phyloP scores from a whole-genome alignment of 805 yeast species.

The Candida chilensis region DNA sequence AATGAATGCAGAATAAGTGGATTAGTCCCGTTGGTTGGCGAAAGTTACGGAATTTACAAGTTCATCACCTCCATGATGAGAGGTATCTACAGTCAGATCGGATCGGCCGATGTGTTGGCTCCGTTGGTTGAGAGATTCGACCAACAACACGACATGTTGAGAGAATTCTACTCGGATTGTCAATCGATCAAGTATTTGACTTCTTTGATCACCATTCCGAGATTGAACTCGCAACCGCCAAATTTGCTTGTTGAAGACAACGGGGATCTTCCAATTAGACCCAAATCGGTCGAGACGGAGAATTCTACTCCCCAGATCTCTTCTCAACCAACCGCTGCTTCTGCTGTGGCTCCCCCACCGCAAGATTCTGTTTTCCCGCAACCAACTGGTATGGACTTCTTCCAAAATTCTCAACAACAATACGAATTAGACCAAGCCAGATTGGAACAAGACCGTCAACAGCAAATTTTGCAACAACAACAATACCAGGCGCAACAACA shows the following conservation, averaged over 20 bases:
- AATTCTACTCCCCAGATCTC: conserved; percentile 30
- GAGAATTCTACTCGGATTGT: conserved; percentile 86
- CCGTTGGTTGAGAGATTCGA: conserved; percentile 67
- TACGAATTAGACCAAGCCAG: conserved; percentile 51
- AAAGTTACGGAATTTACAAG: conserved; percentile 87
- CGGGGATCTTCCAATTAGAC: conserved; percentile 12
- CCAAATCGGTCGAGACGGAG: conserved; percentile 6
- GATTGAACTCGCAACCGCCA: conserved; percentile 52
- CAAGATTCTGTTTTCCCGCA: conserved; percentile 31
- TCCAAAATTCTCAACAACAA: conserved; percentile 40
- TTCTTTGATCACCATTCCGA: conserved; percentile 73
- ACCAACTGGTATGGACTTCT: conserved; percentile 44
- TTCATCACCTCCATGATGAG: conserved; percentile 85
- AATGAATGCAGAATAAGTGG: conserved; percentile 79
- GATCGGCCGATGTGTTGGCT: conserved; percentile 65
- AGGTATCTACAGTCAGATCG: conserved; percentile 70
- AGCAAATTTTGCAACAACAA: conserved; percentile 58
- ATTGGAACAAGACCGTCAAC: conserved; percentile 53
- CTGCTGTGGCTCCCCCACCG: conserved; percentile 27
- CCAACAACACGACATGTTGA: conserved; percentile 61
- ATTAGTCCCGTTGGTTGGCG: conserved; percentile 83
- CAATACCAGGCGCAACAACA: conserved; percentile 64
- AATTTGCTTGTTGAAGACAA: conserved; percentile 40
- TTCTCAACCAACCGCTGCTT: conserved; percentile 29
- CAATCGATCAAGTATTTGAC: conserved; percentile 76